phyloP scores from a whole-genome alignment of 805 yeast genomes.

The Candida lessepsii region DNA sequence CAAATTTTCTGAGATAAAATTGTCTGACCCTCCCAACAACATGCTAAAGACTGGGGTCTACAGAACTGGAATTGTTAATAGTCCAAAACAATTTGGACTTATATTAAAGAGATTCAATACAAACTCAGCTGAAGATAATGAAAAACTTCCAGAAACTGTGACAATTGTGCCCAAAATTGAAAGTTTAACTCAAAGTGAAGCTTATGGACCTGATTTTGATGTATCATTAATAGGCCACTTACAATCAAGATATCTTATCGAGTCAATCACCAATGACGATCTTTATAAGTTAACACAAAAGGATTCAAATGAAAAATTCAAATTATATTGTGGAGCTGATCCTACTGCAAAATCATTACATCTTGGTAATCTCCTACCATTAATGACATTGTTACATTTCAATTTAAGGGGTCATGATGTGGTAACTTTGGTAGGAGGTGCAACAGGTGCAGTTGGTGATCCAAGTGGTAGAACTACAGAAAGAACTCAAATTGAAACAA shows the following conservation, averaged over 20 bases:
- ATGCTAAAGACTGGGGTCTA: constrained; percentile 4
- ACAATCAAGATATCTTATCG: constrained; percentile 37
- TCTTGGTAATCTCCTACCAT: constrained; percentile 85
- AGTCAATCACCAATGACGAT: constrained; percentile 38
- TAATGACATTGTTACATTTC: constrained; percentile 82
- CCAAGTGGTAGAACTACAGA: constrained; percentile 90
- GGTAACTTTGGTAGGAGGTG: constrained; percentile 88
- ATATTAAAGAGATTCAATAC: constrained; percentile 3
- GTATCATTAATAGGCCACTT: constrained; percentile 36
- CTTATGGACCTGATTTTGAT: constrained; percentile 22
- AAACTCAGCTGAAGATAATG: constrained; percentile 3
- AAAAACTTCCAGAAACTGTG: constrained; percentile 29
- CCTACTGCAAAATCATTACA: constrained; percentile 91
- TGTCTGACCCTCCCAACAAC: not conserved
- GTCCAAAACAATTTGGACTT: not conserved
- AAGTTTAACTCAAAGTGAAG: constrained; percentile 22
- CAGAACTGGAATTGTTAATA: not conserved
- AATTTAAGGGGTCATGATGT: constrained; percentile 80
- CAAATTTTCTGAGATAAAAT: constrained; percentile 1
- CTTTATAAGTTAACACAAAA: constrained; percentile 32
- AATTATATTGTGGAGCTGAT: constrained; percentile 91
- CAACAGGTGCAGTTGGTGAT: constrained; percentile 95
- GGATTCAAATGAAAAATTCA: constrained; percentile 36
- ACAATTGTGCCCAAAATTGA: constrained; percentile 38
- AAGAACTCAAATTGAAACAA: constrained; percentile 55